phyloP scores from a whole-genome alignment of 306 rosid genomes.

The Quercus berberidifolia region DNA sequence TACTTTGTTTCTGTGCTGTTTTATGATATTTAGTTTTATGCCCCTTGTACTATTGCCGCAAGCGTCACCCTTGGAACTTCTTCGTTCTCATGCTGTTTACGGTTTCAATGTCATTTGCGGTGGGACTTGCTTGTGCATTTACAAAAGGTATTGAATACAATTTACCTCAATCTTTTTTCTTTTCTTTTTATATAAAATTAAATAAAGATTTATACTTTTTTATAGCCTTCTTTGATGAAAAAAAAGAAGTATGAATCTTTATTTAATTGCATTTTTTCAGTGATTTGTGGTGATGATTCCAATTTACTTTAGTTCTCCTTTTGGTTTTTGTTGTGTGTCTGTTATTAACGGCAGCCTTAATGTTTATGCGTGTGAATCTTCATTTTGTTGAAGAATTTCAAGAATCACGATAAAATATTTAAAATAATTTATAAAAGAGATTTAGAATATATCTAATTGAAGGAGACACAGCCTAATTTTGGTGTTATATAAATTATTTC shows the following conservation, averaged over 20 bases:
- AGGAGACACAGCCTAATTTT: neutral
- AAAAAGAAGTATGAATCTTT: too few species aligned
- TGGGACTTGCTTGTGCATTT: slow-evolving; percentile 28
- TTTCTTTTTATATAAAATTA: neutral
- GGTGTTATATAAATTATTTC: neutral
- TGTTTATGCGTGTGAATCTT: too few species aligned
- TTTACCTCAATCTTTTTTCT: neutral
- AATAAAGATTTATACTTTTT: too few species aligned
- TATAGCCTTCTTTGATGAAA: too few species aligned
- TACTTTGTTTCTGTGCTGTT: neutral
- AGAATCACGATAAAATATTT: neutral
- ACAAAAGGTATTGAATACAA: slow-evolving; percentile 4
- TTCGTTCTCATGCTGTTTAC: slow-evolving; percentile 25
- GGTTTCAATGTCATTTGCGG: neutral
- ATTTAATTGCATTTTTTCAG: neutral
- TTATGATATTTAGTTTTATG: slow-evolving; percentile 5
- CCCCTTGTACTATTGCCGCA: slow-evolving; percentile 20
- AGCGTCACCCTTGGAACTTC: slow-evolving; percentile 26
- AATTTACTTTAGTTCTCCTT: neutral
- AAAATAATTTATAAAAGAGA: neutral
- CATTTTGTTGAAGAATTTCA: too few species aligned
- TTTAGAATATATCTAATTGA: neutral
- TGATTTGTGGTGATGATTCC: neutral
- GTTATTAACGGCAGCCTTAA: neutral
- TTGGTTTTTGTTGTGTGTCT: neutral